These are phyloP conservation scores for Grifola frondosa DNA, from an alignment of 1,284 basidiomycete genomes.

Conservation along the genomic window DNA sequence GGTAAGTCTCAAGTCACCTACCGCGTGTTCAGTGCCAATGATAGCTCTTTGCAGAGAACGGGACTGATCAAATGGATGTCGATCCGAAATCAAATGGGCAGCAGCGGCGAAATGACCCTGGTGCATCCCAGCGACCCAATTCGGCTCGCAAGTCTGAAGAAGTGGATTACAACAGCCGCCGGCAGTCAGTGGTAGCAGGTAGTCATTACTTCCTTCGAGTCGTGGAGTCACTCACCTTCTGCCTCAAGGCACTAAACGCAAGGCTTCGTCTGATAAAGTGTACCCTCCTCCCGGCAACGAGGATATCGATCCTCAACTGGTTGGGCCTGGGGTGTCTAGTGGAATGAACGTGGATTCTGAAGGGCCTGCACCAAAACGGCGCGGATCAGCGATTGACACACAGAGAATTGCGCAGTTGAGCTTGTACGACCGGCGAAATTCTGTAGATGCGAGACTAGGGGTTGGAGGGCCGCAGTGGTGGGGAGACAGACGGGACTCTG, in stretches of 20 bases:
- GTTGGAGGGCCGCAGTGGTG: slow-evolving; percentile 49
- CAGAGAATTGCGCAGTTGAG: slow-evolving; percentile 68
- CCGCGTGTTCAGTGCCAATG: slow-evolving; percentile 28
- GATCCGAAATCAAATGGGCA: slow-evolving; percentile 33
- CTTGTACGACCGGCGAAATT: slow-evolving; percentile 73
- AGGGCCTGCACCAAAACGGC: slow-evolving; percentile 72
- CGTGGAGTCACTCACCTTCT: slow-evolving; percentile 31
- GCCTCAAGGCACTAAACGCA: slow-evolving; percentile 71
- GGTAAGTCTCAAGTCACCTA: slow-evolving; percentile 19
- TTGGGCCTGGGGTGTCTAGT: slow-evolving; percentile 66
- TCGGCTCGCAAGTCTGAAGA: slow-evolving; percentile 35
- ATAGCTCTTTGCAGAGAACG: slow-evolving; percentile 36
- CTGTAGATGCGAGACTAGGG: slow-evolving; percentile 59
- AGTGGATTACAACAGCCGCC: slow-evolving; percentile 64
- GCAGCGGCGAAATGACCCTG: slow-evolving; percentile 17
- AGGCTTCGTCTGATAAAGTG: slow-evolving; percentile 70
- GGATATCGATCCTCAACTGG: slow-evolving; percentile 63
- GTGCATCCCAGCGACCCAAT: slow-evolving; percentile 17
- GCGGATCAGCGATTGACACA: slow-evolving; percentile 76
- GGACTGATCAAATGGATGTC: slow-evolving; percentile 46
- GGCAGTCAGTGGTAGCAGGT: slow-evolving; percentile 36
- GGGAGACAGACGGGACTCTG: slow-evolving; percentile 70
- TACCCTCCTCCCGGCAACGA: slow-evolving; percentile 49
- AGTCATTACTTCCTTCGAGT: slow-evolving; percentile 15
- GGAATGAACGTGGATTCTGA: slow-evolving; percentile 55